Evolutionary conservation across 2,329 filamentous ascomycete genomes (phyloP), one percentile per base, ranked within the genome.

Genomic region (Arthrobotrys pseudoclavata): DNA sequence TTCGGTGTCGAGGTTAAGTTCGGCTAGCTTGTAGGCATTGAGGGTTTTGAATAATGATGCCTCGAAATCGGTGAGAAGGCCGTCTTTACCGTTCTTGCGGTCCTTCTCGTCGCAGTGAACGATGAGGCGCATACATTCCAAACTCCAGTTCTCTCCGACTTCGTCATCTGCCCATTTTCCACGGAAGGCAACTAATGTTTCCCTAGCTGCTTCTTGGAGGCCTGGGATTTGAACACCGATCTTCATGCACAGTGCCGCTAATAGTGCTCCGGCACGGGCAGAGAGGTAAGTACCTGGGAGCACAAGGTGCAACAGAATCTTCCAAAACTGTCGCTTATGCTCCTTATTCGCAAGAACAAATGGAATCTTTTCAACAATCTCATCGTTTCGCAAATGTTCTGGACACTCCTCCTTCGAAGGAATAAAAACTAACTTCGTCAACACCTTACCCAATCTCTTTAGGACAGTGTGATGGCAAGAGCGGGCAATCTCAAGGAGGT

Each of bases 401-500:
- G 86, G 86, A 22, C 87, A 81, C 3, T 85, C 84, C 0, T 83
- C 82, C 31, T 82, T 80, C 1, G 83, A 83, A 26, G 82, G 80
- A 5, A 85, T 84, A 76, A 85, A 87, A 1, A 84, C 86, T 3
- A 88, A 80, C 3, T 83, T 84, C 0, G 86, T 86, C 10, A 88
- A 82, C 4, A 87, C 84, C 31, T 83, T 84, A 6, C 86, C 85
- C 0, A 88, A 82, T 0, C 86, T 84, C 12, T 84, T 84, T 1
- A 88, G 83, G 60, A 87, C 85, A 2, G 82, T 83, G 61, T 84
- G 83, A 62, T 88, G 84, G 80, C 87, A 88, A 0, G 86, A 87
- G 12, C 86, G 83, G 6, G 86, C 85, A 72, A 88, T 87, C 69
- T 88, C 86, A 0, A 88, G 82, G 10, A 88, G 83, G 61, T 88